phyloP scores from a whole-genome alignment of 495 filamentous ascomycete genomes.

The Hypoxylon perforatum region DNA sequence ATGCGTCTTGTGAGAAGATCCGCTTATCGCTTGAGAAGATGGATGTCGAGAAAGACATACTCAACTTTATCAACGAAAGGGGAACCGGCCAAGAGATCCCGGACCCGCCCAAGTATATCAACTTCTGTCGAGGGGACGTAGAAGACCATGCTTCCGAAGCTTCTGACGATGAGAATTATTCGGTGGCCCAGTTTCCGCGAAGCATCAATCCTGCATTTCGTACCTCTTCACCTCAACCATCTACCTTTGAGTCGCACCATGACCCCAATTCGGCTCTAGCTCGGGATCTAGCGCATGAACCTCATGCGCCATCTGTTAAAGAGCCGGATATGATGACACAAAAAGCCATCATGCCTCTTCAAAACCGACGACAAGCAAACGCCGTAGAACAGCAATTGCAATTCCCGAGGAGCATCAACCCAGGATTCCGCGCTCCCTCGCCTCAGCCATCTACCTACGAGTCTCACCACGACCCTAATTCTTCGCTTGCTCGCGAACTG shows the following conservation, averaged over 20 bases:
- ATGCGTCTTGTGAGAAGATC: constrained; percentile 96
- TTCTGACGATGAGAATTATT: constrained; percentile 87
- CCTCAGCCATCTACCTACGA: constrained; percentile 83
- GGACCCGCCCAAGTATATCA: constrained; percentile 96
- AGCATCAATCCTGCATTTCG: constrained; percentile 95
- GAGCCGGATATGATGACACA: constrained; percentile 67
- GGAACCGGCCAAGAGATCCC: constrained; percentile 98
- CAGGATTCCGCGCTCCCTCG: constrained; percentile 76
- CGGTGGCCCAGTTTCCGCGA: constrained; percentile 93
- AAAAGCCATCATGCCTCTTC: constrained; percentile 46
- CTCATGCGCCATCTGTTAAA: constrained; percentile 58
- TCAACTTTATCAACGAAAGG: constrained; percentile 84
- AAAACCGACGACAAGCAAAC: constrained; percentile 22
- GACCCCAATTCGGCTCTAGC: constrained; percentile 79
- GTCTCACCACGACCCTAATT: constrained; percentile 86
- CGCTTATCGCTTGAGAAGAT: constrained; percentile 93
- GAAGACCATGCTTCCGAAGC: constrained; percentile 83
- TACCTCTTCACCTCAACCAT: constrained; percentile 83
- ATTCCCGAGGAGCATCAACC: constrained; percentile 93
- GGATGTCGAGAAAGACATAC: constrained; percentile 96
- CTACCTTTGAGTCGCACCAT: constrained; percentile 88
- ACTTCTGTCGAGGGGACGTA: constrained; percentile 93
- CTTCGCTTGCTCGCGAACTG: constrained; percentile 62
- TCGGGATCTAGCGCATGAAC: constrained; percentile 67
- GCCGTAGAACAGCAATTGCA: constrained; percentile 68